These are phyloP conservation scores for Gossypium schwendimanii DNA, from an alignment of 441 rosid species.

Conservation along the genomic window DNA sequence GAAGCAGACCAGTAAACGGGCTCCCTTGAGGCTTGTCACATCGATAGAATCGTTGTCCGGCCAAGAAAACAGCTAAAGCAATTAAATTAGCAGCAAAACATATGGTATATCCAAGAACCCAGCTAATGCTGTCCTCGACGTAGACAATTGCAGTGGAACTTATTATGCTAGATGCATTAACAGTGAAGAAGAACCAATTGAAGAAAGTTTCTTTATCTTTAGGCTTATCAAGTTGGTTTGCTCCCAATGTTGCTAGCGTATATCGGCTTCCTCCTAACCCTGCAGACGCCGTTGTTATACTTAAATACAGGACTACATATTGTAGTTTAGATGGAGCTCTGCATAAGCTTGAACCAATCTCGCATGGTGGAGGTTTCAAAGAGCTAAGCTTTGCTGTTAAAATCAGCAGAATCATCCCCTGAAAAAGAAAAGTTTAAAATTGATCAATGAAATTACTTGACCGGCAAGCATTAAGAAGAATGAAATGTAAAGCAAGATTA, in stretches of 20 bases:
- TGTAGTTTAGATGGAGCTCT: slow-evolving; percentile 17
- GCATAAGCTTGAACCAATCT: slow-evolving; percentile 17
- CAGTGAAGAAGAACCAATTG: slow-evolving; percentile 28
- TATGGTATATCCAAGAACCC: slow-evolving; percentile 27
- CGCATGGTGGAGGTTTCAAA: slow-evolving; percentile 17
- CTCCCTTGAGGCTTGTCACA: slow-evolving; percentile 20
- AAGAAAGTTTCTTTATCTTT: slow-evolving; percentile 21
- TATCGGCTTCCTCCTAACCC: slow-evolving; percentile 19
- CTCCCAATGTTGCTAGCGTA: slow-evolving; percentile 23
- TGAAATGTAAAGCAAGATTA: neutral
- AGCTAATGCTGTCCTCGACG: slow-evolving; percentile 22
- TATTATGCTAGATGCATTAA: slow-evolving; percentile 6
- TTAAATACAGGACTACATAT: slow-evolving; percentile 13
- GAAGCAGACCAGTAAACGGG: slow-evolving; percentile 22
- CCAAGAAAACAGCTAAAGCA: slow-evolving; percentile 14
- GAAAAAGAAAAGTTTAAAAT: neutral
- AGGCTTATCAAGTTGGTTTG: slow-evolving; percentile 26
- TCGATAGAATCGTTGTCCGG: slow-evolving; percentile 18
- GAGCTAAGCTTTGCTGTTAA: slow-evolving; percentile 17
- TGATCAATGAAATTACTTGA: neutral
- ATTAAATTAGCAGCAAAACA: slow-evolving; percentile 16
- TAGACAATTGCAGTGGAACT: slow-evolving; percentile 15
- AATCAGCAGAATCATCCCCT: slow-evolving; percentile 22
- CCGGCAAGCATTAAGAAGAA: neutral
- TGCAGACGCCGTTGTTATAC: slow-evolving; percentile 14